A percentile compares a stretch with the other conserved stretches of the same genome.
phyloP scores from a whole-genome alignment of 345 rosid genomes.

The Eucalyptus grandis region DNA sequence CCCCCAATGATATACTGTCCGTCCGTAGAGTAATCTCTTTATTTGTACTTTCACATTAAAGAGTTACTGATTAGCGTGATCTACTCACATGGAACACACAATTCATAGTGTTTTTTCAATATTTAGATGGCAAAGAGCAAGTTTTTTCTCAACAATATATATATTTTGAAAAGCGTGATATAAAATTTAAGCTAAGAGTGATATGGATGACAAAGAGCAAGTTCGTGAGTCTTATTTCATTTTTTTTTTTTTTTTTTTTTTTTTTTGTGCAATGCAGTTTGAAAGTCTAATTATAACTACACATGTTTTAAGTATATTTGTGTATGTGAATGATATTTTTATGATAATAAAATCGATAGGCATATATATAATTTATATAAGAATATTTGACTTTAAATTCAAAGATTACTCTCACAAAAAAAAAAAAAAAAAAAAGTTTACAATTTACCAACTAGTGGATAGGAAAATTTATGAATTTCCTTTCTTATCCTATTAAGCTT shows the following conservation, averaged over 20 bases:
- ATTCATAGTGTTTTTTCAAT: background rate
- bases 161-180: background rate
- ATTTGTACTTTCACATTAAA: background rate
- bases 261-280: background rate
- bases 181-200: background rate
- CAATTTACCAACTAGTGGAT: background rate
- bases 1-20: background rate
- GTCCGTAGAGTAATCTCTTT: accelerated
- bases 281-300: too few relatives aligned
- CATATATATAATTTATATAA: too few relatives aligned
- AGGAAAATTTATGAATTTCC: too few relatives aligned
- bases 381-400: too few relatives aligned
- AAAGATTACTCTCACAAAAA: accelerated
- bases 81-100: background rate
- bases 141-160: background rate
- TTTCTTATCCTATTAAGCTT: too few relatives aligned
- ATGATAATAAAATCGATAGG: background rate
- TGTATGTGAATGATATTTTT: background rate
- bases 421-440: too few relatives aligned
- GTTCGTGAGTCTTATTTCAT: too few relatives aligned
- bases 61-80: background rate
- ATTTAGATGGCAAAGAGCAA: background rate
- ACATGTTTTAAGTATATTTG: background rate
- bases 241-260: too few relatives aligned
- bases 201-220: background rate